Conservation (phyloP, 306 rosid genomes). For the Vicia villosa region DNA sequence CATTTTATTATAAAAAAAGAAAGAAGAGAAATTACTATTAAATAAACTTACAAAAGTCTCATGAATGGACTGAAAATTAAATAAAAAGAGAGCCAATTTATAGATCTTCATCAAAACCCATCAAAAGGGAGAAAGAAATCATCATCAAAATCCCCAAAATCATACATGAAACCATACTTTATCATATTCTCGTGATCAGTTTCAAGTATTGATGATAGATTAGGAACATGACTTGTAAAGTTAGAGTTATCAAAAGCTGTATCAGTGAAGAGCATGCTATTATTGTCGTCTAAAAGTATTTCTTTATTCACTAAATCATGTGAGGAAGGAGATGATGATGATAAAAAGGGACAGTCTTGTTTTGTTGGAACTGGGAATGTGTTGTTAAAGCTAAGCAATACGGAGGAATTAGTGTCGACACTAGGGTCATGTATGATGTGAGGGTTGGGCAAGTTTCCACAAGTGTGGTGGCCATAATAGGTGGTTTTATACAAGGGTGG, state of each 20-base stretch:
- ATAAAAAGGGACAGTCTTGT: conserved; percentile 28
- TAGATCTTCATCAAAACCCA: no score
- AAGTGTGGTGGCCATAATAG: conserved; percentile 56
- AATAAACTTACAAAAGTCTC: no score
- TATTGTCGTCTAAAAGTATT: neutral
- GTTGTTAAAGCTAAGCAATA: conserved; percentile 48
- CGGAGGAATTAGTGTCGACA: conserved; percentile 16
- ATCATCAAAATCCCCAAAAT: neutral
- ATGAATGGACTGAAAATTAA: no score
- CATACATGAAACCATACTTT: neutral
- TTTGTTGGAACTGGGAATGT: conserved; percentile 32
- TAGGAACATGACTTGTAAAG: neutral
- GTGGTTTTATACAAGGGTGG: conserved; percentile 53
- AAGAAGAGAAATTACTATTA: no score
- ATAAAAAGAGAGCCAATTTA: no score
- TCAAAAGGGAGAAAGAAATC: neutral
- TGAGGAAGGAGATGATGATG: conserved; percentile 15
- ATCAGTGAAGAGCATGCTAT: neutral
- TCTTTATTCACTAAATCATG: neutral
- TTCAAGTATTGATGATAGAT: conserved; percentile 10
- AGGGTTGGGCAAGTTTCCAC: conserved; percentile 42
- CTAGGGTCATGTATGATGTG: conserved; percentile 38
- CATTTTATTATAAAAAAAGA: no score
- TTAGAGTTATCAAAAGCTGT: conserved; percentile 6
- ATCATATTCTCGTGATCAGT: neutral